A percentile compares a stretch with the other conserved stretches of the same genome.
phyloP scores from a whole-genome alignment of 805 yeast species.

The Candida endomychidarum region DNA sequence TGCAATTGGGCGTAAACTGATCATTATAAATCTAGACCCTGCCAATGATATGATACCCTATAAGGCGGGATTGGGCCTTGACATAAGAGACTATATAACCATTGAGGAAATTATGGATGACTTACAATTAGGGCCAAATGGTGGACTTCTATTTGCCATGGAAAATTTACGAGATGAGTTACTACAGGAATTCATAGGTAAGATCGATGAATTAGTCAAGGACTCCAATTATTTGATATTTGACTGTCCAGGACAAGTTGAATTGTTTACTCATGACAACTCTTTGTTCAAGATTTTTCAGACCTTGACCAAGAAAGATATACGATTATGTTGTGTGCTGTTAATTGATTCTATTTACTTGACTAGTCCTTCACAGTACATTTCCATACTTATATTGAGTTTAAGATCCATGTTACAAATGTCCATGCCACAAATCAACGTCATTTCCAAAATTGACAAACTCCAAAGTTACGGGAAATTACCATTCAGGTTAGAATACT shows the following conservation, averaged over 20 bases:
- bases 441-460: slow-evolving; percentile 86
- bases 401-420: slow-evolving; percentile 90
- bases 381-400: slow-evolving; percentile 76
- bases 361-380: slow-evolving; percentile 84
- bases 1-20: slow-evolving; percentile 88
- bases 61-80: slow-evolving; percentile 55
- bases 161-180: slow-evolving; percentile 82
- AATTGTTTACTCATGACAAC: slow-evolving; percentile 85
- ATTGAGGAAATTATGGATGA: slow-evolving; percentile 78
- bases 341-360: slow-evolving; percentile 80
- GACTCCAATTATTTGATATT: slow-evolving; percentile 71
- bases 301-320: slow-evolving; percentile 57
- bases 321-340: slow-evolving; percentile 81
- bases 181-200: slow-evolving; percentile 90
- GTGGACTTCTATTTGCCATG: slow-evolving; percentile 86
- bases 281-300: slow-evolving; percentile 70
- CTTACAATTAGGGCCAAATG: slow-evolving; percentile 78
- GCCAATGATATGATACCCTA: slow-evolving; percentile 76
- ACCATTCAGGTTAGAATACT: slow-evolving; percentile 80
- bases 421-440: slow-evolving; percentile 91
- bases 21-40: slow-evolving; percentile 89
- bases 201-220: slow-evolving; percentile 57
- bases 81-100: slow-evolving; percentile 73
- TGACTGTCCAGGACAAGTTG: slow-evolving; percentile 98
- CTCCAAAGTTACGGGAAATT: slow-evolving; percentile 73